Evolutionary conservation across 73 alveolate species (phyloP).

Genomic region (Durusdinium trenchii): DNA sequence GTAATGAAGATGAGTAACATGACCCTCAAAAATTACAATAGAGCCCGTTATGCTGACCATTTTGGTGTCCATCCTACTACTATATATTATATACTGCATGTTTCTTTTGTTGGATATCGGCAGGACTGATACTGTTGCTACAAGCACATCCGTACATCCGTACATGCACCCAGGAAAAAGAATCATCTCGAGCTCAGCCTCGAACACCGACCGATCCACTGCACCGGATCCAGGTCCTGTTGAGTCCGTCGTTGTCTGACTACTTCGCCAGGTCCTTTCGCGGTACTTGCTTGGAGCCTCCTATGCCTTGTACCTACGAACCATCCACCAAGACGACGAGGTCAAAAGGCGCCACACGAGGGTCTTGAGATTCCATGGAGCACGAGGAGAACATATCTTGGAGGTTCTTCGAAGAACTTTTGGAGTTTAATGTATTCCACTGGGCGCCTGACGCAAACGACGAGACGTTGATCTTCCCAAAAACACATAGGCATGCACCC

Average conservation of each 20-base stretch:
- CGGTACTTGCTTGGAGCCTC: constrained; percentile 72
- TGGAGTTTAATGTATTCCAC: not conserved
- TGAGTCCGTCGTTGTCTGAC: not conserved
- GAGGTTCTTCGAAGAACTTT: not conserved
- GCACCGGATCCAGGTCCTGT: not conserved
- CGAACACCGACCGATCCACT: not conserved
- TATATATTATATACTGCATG: not conserved
- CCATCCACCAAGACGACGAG: constrained; percentile 76
- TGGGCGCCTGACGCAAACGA: too few relatives aligned
- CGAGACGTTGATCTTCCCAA: too few relatives aligned
- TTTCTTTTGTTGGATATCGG: not conserved
- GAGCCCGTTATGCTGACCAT: too few relatives aligned
- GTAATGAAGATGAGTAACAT: too few relatives aligned
- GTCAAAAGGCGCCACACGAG: not conserved
- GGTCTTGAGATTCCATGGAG: not conserved
- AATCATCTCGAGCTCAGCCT: not conserved
- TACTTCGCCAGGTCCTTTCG: constrained; percentile 2
- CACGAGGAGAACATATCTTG: not conserved
- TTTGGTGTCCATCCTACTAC: too few relatives aligned
- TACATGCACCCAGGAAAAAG: too few relatives aligned
- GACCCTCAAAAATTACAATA: too few relatives aligned
- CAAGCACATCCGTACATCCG: not conserved
- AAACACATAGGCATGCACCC: too few relatives aligned
- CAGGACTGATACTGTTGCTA: not conserved
- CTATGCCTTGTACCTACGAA: constrained; percentile 59